Conservation (phyloP, 768 basidiomycete genomes). For the Mycena haematopus region DNA sequence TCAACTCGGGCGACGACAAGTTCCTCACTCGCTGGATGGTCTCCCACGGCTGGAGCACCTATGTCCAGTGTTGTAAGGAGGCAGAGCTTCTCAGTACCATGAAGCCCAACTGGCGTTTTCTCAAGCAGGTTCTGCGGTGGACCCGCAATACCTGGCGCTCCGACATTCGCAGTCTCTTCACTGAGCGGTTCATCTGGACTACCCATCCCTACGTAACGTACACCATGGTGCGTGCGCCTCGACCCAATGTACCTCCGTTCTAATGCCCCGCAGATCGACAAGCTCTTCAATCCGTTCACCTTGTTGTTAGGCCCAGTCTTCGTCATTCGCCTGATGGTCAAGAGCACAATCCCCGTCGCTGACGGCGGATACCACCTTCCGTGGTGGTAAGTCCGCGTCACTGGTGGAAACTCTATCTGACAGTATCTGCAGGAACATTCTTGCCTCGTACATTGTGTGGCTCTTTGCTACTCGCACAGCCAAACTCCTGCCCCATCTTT, state of each 20-base stretch:
- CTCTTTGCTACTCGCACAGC: constrained; percentile 73
- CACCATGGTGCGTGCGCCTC: constrained; percentile 74
- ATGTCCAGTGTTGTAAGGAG: constrained; percentile 86
- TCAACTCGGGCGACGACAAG: constrained; percentile 94
- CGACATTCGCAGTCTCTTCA: constrained; percentile 88
- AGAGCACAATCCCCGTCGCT: constrained; percentile 71
- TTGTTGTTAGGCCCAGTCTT: constrained; percentile 84
- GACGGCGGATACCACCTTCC: constrained; percentile 82
- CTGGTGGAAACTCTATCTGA: constrained; percentile 9
- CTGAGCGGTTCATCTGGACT: constrained; percentile 88
- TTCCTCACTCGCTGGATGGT: constrained; percentile 98
- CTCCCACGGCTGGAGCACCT: constrained; percentile 94
- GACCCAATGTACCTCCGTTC: neutral
- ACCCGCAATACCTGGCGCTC: constrained; percentile 95
- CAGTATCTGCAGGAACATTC: constrained; percentile 61
- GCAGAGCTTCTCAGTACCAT: constrained; percentile 89
- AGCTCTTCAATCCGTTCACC: constrained; percentile 86
- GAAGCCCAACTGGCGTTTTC: constrained; percentile 96
- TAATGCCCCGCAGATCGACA: constrained; percentile 64
- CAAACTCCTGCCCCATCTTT: constrained; percentile 86
- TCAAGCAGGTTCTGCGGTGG: constrained; percentile 94
- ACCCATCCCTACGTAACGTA: constrained; percentile 90
- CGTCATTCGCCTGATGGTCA: constrained; percentile 77
- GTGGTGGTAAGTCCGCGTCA: constrained; percentile 66
- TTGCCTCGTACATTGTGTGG: constrained; percentile 73